Conservation (phyloP, 352 stramenopile species). For the Salisapilia sapeloensis region DNA sequence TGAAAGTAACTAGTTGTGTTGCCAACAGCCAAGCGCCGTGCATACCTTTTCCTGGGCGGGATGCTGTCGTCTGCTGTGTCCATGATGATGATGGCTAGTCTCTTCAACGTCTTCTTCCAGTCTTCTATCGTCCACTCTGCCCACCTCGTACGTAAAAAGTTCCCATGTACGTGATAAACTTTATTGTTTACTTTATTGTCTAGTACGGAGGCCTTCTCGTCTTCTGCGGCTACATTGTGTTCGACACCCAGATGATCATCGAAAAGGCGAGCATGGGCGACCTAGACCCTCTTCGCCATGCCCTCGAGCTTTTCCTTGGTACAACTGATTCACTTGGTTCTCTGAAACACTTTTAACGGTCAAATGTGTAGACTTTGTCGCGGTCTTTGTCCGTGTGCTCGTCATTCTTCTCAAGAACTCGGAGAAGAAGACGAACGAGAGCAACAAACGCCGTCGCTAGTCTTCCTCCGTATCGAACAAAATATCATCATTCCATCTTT, state of each 20-base stretch:
- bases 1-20: neutral
- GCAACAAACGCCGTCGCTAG: slow-evolving; percentile 11
- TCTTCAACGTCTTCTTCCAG: slow-evolving; percentile 50
- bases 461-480: no score
- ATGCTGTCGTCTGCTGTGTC: slow-evolving; percentile 53
- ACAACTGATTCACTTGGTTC: slow-evolving; percentile 2
- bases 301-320: slow-evolving; percentile 76
- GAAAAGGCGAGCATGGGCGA: slow-evolving; percentile 67
- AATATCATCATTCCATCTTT: no score
- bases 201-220: slow-evolving; percentile 73
- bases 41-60: slow-evolving; percentile 71
- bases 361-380: slow-evolving; percentile 48
- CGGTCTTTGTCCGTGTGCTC: slow-evolving; percentile 79
- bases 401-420: slow-evolving; percentile 62
- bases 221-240: slow-evolving; percentile 82
- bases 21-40: slow-evolving; percentile 34
- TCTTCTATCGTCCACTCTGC: slow-evolving; percentile 32
- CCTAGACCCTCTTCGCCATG: slow-evolving; percentile 73
- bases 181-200: neutral
- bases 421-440: slow-evolving; percentile 24
- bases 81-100: slow-evolving; percentile 20
- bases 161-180: neutral
- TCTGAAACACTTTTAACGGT: slow-evolving; percentile 1
- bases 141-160: slow-evolving; percentile 22
- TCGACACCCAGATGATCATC: slow-evolving; percentile 86